Conservation (phyloP, 2,329 filamentous ascomycete genomes). For the Talaromyces sp. region DNA sequence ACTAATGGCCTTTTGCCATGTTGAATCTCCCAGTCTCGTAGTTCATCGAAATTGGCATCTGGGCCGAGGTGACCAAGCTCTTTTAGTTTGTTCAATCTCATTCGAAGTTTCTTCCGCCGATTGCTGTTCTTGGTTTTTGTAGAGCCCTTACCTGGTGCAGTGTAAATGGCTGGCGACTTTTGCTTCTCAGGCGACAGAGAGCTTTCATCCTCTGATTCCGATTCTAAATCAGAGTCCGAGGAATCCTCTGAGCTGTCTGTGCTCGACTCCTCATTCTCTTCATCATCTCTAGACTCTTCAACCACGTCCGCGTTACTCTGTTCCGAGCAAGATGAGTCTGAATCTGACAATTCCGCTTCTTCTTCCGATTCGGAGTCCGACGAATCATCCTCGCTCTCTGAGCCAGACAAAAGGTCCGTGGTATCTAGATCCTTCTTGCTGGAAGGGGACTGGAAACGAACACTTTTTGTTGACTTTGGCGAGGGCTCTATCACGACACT, state of each 20-base stretch:
- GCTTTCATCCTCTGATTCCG: slow-evolving; percentile 31
- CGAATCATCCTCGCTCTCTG: slow-evolving; percentile 14
- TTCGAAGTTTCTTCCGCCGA: slow-evolving; percentile 44
- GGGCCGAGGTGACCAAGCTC: slow-evolving; percentile 46
- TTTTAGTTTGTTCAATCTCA: slow-evolving; percentile 49
- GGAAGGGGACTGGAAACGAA: slow-evolving; percentile 22
- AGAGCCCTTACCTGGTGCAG: slow-evolving; percentile 46
- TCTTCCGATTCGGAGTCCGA: slow-evolving; percentile 18
- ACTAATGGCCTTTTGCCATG: slow-evolving; percentile 20
- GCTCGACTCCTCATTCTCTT: neutral
- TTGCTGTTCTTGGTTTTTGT: slow-evolving; percentile 51
- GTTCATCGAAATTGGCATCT: slow-evolving; percentile 46
- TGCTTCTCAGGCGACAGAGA: slow-evolving; percentile 13
- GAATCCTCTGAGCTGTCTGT: slow-evolving; percentile 8
- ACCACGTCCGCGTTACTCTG: neutral
- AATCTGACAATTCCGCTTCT: slow-evolving; percentile 8
- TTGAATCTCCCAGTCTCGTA: slow-evolving; percentile 33
- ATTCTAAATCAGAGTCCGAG: slow-evolving; percentile 20
- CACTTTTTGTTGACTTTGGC: slow-evolving; percentile 25
- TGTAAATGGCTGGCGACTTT: slow-evolving; percentile 14
- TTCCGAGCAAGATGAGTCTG: slow-evolving; percentile 9
- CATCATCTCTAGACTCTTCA: slow-evolving; percentile 1
- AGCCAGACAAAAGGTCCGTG: neutral
- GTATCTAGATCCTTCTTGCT: slow-evolving; percentile 16
- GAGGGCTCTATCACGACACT: slow-evolving; percentile 17